phyloP scores from a whole-genome alignment of 1,139 yeast species.

The Scheffersomyces titani region DNA sequence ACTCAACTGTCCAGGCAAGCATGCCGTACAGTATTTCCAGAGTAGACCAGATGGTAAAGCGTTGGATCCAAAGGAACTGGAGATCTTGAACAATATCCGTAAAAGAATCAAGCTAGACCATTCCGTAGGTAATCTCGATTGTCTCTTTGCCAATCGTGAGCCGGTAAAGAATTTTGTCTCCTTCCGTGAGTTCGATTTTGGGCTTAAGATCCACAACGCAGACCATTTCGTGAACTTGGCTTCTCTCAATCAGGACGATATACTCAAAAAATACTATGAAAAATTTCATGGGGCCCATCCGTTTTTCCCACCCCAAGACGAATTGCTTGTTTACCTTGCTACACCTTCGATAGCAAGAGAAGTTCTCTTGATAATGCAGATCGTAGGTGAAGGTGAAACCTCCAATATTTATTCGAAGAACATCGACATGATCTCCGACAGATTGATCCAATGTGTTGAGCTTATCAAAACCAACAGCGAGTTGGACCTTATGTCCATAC shows the following conservation, averaged over 20 bases:
- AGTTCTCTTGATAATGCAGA: conserved; percentile 43
- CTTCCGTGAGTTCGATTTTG: conserved; percentile 4
- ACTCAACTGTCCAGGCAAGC: background rate
- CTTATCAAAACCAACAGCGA: conserved; percentile 21
- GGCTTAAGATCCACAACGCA: conserved; percentile 1
- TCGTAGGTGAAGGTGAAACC: conserved; percentile 48
- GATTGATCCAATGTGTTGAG: conserved; percentile 34
- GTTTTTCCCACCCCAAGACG: conserved; percentile 37
- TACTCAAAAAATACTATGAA: conserved; percentile 36
- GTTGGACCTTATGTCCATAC: conserved; percentile 44
- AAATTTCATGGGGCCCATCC: conserved; percentile 47
- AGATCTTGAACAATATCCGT: conserved; percentile 5
- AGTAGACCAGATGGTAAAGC: background rate
- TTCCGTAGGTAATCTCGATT: conserved; percentile 9
- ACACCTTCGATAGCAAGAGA: conserved; percentile 35
- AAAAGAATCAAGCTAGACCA: conserved; percentile 9
- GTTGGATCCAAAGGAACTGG: background rate
- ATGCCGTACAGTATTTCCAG: conserved; percentile 1
- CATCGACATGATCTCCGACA: conserved; percentile 29
- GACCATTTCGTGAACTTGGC: conserved; percentile 2
- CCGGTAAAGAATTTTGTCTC: conserved; percentile 1
- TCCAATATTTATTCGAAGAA: conserved; percentile 34
- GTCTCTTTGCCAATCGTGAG: conserved; percentile 6
- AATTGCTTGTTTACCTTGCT: conserved; percentile 30
- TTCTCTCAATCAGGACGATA: conserved; percentile 13